Evolutionary conservation across 2,329 filamentous ascomycete genomes (phyloP), one percentile per base, ranked within the genome.

Genomic region (Colletotrichum lini): DNA sequence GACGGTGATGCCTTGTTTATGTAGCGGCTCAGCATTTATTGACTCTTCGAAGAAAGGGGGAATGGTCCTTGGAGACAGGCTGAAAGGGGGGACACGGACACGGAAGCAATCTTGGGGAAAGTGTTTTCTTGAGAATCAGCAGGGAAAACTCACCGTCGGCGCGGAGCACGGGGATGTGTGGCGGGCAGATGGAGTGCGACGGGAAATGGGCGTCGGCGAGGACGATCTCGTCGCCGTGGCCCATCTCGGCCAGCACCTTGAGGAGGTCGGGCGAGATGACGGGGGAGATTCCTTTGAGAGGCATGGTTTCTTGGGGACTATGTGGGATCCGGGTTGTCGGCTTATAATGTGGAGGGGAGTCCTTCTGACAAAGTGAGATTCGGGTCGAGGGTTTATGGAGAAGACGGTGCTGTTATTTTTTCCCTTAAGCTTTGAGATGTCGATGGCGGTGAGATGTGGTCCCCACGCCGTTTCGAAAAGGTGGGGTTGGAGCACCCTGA

Each of bases 221-320:
- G 18, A 71, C 57, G 10, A 71, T 71, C 44, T 71, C 68, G 49
- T 71, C 68, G 38, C 68, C 68, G 44, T 71, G 68, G 9, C 68
- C 68, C 68, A 71, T 71, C 6, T 71, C 68, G 45, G 68, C 68
- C n/a, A 71, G 45, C 57, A 71, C 68, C 68, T 71, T 71, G 64
- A 71, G 65, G 6, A 71, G 68, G 57, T 71, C 65, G 26, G 68
- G 64, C 15, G 68, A 71, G 57, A 71, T 71, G 52, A 71, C 65
- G 35, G 68, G 68, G 4, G 68, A 71, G 4, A 71, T 71, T 47
- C 68, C 68, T 23, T 71, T 71, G 8, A 71, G 7, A 18, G 65
- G 64, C 68, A 71, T 70, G 21, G 9, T 7, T 30, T 30, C 30
- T 30, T 30, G 30, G 30, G 30, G 30, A 8, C 30, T 30, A 30